Conservation (phyloP, 805 yeast genomes). For the Yamadazyma takamatsuzukensis region DNA sequence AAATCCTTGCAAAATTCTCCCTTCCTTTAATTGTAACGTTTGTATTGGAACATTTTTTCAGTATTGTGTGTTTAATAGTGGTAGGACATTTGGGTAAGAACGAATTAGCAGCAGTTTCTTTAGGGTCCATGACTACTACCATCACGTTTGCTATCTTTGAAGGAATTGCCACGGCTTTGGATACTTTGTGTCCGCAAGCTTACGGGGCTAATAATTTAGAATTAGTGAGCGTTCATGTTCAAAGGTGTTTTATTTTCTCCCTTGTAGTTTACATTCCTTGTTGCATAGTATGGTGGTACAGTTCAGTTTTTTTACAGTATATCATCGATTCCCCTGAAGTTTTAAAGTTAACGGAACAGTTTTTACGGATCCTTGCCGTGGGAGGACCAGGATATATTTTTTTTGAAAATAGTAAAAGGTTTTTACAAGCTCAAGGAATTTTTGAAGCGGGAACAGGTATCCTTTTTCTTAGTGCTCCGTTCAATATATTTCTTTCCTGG, state of each 20-base stretch:
- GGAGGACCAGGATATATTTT: conserved; percentile 45
- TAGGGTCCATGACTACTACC: conserved; percentile 43
- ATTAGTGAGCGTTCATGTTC: conserved; percentile 34
- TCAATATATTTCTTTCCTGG: conserved; percentile 37
- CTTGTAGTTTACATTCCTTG: conserved; percentile 35
- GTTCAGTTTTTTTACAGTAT: conserved; percentile 22
- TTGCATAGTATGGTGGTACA: conserved; percentile 39
- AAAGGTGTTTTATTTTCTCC: conserved; percentile 34
- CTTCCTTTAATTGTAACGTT: conserved; percentile 41
- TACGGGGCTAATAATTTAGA: conserved; percentile 41
- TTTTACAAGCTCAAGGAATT: conserved; percentile 44
- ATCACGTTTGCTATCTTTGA: conserved; percentile 43
- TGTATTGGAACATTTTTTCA: conserved; percentile 41
- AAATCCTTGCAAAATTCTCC: conserved; percentile 28
- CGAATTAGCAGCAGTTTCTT: conserved; percentile 44
- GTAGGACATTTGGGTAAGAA: conserved; percentile 44
- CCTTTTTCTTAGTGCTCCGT: conserved; percentile 38
- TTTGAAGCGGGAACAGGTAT: conserved; percentile 47
- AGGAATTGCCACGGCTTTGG: conserved; percentile 45
- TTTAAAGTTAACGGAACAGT: conserved; percentile 28
- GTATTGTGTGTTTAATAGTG: conserved; percentile 39
- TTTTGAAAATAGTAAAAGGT: conserved; percentile 39
- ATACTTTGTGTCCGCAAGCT: conserved; percentile 44
- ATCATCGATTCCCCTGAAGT: conserved; percentile 34
- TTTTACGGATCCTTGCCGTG: conserved; percentile 29